Percentiles rank a stretch among this genome's conserved stretches.
phyloP scores from a whole-genome alignment of 108 stramenopile genomes.

The Pseudonitzschia delicatissima region DNA sequence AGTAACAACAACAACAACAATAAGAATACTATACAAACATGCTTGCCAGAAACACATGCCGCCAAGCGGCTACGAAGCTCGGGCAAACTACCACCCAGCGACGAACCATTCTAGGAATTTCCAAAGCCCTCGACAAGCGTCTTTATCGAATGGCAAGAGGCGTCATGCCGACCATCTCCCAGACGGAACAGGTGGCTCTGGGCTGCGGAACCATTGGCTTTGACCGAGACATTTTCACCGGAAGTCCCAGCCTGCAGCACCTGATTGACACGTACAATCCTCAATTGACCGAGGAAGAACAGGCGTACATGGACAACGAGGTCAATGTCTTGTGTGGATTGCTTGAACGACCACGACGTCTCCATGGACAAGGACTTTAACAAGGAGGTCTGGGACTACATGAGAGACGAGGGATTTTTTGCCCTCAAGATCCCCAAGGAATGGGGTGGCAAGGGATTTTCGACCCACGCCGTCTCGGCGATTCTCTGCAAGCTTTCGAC shows the following conservation, averaged over 20 bases:
- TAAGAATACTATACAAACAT: background rate
- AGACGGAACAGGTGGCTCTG: constrained; percentile 95
- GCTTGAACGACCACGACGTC: constrained; percentile 93
- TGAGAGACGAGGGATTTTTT: constrained; percentile 93
- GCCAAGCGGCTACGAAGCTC: constrained; percentile 2
- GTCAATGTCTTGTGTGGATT: constrained; percentile 84
- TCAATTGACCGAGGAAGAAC: constrained; percentile 67
- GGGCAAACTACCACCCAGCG: constrained; percentile 23
- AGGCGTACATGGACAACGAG: constrained; percentile 88
- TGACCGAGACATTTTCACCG: constrained; percentile 94
- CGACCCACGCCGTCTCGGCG: constrained; percentile 87
- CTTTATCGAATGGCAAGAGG: constrained; percentile 79
- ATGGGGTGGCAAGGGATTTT: constrained; percentile 95
- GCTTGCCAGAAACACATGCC: background rate
- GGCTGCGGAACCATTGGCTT: constrained; percentile 97
- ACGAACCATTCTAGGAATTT: constrained; percentile 69
- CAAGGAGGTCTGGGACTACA: constrained; percentile 92
- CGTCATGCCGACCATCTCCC: constrained; percentile 92
- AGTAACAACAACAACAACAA: background rate
- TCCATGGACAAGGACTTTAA: constrained; percentile 79
- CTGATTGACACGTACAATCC: constrained; percentile 89
- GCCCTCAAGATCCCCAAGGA: constrained; percentile 96
- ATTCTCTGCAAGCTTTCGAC: constrained; percentile 91
- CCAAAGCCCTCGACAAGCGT: constrained; percentile 79
- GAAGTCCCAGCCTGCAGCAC: constrained; percentile 83